These are phyloP conservation scores for Sporothrix variecibatus DNA, from an alignment of 2,329 filamentous ascomycete genomes.

Conservation along the genomic window DNA sequence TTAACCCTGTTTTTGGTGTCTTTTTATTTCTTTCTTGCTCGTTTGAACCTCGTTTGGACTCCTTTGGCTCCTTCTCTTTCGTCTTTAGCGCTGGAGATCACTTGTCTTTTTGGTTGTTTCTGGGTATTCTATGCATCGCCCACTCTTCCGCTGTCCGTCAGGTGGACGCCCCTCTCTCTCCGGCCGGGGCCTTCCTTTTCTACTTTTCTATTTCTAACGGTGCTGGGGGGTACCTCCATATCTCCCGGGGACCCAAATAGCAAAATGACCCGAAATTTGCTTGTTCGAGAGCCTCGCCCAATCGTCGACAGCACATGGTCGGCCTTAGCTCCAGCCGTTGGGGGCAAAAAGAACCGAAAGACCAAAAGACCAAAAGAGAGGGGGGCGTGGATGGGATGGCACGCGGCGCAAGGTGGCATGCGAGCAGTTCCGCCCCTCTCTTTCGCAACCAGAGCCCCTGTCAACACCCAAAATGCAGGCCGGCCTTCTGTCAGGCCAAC, in stretches of 20 bases:
- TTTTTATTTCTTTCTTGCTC: background rate
- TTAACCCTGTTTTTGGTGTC: background rate
- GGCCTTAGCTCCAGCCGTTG: slow-evolving; percentile 4
- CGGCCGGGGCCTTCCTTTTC: background rate
- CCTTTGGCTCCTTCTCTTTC: slow-evolving; percentile 14
- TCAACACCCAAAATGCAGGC: background rate
- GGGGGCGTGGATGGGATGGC: slow-evolving; percentile 2
- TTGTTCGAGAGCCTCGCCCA: slow-evolving; percentile 25
- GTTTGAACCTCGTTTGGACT: background rate
- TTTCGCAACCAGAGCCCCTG: background rate
- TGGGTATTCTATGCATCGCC: background rate
- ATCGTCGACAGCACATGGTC: slow-evolving; percentile 28
- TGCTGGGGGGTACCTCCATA: background rate
- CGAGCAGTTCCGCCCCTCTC: background rate
- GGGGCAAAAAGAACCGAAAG: background rate
- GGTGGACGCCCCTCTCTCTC: background rate
- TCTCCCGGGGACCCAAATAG: background rate
- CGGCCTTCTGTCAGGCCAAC: background rate
- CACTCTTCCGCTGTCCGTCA: background rate
- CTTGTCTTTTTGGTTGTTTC: background rate
- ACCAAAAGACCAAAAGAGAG: no score
- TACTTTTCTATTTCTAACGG: background rate
- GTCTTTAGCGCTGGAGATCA: slow-evolving; percentile 15
- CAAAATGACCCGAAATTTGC: background rate
- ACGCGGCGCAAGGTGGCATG: background rate